Evolutionary conservation across 345 rosid species (phyloP).

Genomic region (Populus ilicifolia): DNA sequence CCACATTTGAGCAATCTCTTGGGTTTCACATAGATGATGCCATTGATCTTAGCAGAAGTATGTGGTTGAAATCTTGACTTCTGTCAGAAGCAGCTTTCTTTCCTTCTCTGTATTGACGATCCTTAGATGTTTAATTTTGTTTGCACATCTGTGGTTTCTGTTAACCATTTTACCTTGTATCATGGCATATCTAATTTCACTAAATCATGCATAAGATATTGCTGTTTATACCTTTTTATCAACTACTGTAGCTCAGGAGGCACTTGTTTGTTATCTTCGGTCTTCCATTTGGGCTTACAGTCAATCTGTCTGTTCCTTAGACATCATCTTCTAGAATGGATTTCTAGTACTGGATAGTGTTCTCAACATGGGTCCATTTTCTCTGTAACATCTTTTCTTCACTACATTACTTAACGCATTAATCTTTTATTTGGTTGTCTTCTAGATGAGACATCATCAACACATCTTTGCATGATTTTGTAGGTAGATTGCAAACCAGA

Average conservation of each 20-base stretch:
- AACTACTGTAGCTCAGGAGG: neutral
- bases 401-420: neutral
- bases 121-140: neutral
- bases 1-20: constrained; percentile 44
- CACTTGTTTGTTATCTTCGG: neutral
- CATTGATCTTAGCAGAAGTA: constrained; percentile 51
- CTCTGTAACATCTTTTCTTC: neutral
- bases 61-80: constrained; percentile 10
- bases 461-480: neutral
- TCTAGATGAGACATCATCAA: neutral
- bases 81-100: neutral
- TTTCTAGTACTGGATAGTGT: neutral
- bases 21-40: constrained; percentile 53
- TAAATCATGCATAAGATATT: neutral
- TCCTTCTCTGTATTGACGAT: neutral
- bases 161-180: neutral
- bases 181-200: neutral
- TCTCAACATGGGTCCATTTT: neutral
- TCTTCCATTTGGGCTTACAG: neutral
- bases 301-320: neutral
- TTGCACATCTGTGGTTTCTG: neutral
- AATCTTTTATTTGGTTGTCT: neutral
- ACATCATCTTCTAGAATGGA: neutral
- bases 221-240: neutral
- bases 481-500: neutral